Evolutionary conservation across 805 yeast species (phyloP), one percentile per base, ranked within the genome.

Genomic region (Metschnikowia borealis): DNA sequence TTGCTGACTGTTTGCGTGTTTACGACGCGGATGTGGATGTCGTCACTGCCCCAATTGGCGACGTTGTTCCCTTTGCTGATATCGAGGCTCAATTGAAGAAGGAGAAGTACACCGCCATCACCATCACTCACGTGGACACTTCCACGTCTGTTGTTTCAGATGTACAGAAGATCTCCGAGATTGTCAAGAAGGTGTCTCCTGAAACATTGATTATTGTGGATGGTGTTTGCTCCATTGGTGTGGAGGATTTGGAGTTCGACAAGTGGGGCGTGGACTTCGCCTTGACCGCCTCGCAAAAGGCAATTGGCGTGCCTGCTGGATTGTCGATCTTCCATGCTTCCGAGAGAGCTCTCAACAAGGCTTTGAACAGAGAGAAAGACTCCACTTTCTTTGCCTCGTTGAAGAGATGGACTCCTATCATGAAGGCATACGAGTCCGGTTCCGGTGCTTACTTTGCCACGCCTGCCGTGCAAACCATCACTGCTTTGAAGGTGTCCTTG

Each of bases 91-190:
- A 82, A 50, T 76, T 91, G 65, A 63, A 68, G 51, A 49, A 67
- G 7, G 74, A 76, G 47, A 68, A 73, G 53, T 92, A 86, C 73
- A 66, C 79, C 55, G 78, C 87, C 47, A 77, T 92, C 59, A 89
- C 96, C 44, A 79, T 91, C 61, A 92, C 97, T 38, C 98, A 92
- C 61, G 97, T 94, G 36, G 99, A 94, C 68, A 94, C 98, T 41
- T 89, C 97, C 1, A 89, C 97, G 34, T 96, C 96, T n/a, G 96
- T 92, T 38, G 80, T 90, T 38, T 74, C 84, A 41, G 85, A 87
- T 62, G 83, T 92, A 54, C 74, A 80, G 62, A 71, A 74, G 15
- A 76, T 90, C 50, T 69, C 95, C 26, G 70, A 68, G 47, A 57
- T 84, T n/a, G 85, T 87, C 52, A 81, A 82, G 60, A 63, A 71